Evolutionary conservation across 2,329 filamentous ascomycete genomes (phyloP).

Genomic region (Elsinoe perseae): DNA sequence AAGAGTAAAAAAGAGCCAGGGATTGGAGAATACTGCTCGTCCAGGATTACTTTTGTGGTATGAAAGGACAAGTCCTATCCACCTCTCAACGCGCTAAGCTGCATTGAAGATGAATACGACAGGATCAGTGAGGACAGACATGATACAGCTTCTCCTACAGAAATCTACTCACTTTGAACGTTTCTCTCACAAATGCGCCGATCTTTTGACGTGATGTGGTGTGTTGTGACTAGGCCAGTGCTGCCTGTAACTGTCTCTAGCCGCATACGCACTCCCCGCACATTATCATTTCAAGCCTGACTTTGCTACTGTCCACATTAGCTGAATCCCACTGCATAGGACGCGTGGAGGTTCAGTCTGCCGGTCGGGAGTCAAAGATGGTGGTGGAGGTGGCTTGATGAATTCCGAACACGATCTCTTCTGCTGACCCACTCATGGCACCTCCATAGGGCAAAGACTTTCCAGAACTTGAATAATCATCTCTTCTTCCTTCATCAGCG

Average conservation of each 20-base stretch:
- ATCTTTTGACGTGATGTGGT: neutral
- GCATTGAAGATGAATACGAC: constrained; percentile 12
- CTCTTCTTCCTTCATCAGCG: constrained; percentile 5
- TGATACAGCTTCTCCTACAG: constrained; percentile 2
- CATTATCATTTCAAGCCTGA: no score
- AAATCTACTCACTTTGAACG: neutral
- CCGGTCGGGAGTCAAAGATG: neutral
- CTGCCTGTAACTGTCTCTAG: neutral
- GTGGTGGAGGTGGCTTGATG: neutral
- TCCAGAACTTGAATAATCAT: neutral
- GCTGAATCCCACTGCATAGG: neutral
- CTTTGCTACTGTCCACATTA: no score
- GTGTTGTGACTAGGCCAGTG: neutral
- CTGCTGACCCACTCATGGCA: neutral
- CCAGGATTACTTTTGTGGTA: neutral
- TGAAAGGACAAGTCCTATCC: neutral
- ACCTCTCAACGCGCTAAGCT: neutral
- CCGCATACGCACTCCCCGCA: neutral
- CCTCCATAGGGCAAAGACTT: neutral
- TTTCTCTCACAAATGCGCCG: neutral
- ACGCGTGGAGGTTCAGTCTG: neutral
- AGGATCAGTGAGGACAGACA: neutral
- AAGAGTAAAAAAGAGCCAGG: neutral
- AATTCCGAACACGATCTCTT: neutral
- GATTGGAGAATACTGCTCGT: neutral